Evolutionary conservation across 2,329 filamentous ascomycete species (phyloP).

Genomic region (Fusarium decemcellulare): DNA sequence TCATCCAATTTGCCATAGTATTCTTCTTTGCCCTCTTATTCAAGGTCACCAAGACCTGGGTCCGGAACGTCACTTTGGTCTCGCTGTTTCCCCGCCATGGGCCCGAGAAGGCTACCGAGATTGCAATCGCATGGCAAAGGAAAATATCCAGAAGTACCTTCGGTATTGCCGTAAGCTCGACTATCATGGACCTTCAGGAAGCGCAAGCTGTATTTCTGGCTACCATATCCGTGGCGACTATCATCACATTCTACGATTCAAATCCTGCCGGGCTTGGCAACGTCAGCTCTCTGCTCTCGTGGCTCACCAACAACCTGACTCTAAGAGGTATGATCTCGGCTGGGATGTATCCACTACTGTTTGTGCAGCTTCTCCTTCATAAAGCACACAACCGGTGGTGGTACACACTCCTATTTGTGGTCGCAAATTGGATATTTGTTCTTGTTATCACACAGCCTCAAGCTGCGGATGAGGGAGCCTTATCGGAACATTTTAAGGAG

Average conservation of each 20-base stretch:
- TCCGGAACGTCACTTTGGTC: background rate
- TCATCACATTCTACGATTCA: background rate
- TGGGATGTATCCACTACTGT: background rate
- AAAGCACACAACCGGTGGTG: background rate
- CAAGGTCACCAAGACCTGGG: background rate
- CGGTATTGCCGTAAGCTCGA: background rate
- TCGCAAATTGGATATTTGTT: background rate
- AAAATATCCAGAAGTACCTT: background rate
- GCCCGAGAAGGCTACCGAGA: background rate
- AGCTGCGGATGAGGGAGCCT: too few species aligned
- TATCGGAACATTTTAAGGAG: background rate
- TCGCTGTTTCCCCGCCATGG: background rate
- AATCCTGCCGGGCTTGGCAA: background rate
- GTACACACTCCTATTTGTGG: background rate
- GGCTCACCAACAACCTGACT: background rate
- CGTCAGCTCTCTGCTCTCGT: background rate
- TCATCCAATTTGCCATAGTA: background rate
- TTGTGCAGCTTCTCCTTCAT: background rate
- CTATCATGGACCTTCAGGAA: background rate
- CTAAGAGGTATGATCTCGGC: background rate
- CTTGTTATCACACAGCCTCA: background rate
- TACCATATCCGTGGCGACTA: background rate
- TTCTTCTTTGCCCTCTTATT: background rate
- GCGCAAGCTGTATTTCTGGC: background rate
- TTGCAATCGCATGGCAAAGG: background rate